Evolutionary conservation across 164 flowering plant species (phyloP).

Genomic region (Euptelea pleiosperma): DNA sequence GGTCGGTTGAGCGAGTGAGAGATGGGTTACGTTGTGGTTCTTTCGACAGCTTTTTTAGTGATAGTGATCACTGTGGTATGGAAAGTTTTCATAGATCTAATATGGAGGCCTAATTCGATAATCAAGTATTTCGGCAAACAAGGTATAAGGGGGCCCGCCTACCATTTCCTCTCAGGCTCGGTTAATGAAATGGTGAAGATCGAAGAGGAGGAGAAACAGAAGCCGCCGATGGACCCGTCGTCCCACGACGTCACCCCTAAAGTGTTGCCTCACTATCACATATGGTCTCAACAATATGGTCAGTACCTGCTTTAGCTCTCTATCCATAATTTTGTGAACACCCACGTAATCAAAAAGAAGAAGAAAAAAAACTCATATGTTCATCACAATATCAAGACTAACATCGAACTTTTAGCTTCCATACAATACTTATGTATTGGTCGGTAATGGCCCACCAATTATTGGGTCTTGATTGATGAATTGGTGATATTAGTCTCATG

Average conservation of each 20-base stretch:
- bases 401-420: no score
- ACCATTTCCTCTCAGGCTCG: slow-evolving; percentile 15
- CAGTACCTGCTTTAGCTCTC: background rate
- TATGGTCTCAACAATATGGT: slow-evolving; percentile 25
- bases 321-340: background rate
- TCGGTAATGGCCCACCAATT: no score
- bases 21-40: no score
- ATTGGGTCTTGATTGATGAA: no score
- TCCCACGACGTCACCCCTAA: slow-evolving; percentile 19
- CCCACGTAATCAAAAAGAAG: no score
- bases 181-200: slow-evolving; percentile 12
- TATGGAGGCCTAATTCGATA: slow-evolving; percentile 28
- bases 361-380: no score
- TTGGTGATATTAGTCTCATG: background rate
- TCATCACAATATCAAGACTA: no score
- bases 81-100: slow-evolving; percentile 10
- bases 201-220: slow-evolving; percentile 17
- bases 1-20: no score
- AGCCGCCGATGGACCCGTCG: slow-evolving; percentile 5
- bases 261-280: slow-evolving; percentile 23
- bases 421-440: no score
- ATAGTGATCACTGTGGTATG: no score
- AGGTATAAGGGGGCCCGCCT: slow-evolving; percentile 25
- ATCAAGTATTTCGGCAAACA: slow-evolving; percentile 22
- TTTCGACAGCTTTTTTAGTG: no score